These are phyloP conservation scores for Mycena capillaripes DNA, from an alignment of 768 basidiomycete species.

Conservation along the genomic window DNA sequence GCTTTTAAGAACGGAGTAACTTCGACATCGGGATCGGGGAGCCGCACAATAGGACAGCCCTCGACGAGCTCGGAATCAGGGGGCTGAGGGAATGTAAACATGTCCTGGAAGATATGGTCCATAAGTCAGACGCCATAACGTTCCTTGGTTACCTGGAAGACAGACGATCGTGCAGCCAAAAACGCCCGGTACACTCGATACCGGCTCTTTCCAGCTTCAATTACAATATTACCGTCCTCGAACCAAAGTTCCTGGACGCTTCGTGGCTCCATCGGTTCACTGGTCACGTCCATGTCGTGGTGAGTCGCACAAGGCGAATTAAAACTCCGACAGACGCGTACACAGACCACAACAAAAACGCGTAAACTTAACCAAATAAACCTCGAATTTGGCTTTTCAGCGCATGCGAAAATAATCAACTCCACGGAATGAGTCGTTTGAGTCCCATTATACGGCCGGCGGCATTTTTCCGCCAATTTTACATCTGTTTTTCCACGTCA, in stretches of 20 bases:
- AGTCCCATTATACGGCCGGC: no score
- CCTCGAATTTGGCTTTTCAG: no score
- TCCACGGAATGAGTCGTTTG: no score
- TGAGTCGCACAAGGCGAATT: background rate
- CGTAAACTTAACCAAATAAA: background rate
- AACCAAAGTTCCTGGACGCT: background rate
- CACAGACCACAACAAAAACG: background rate
- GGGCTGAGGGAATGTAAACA: background rate
- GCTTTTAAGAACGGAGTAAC: background rate
- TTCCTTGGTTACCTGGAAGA: background rate
- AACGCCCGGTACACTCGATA: constrained; percentile 5
- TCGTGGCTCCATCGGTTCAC: background rate
- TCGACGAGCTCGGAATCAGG: background rate
- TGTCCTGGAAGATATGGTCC: background rate
- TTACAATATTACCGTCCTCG: background rate
- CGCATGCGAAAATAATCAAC: no score
- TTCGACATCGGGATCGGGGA: background rate
- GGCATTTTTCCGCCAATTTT: no score
- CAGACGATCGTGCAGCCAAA: background rate
- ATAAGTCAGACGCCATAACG: background rate
- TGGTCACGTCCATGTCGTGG: background rate
- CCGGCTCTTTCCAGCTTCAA: constrained; percentile 1
- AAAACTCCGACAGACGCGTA: constrained; percentile 10
- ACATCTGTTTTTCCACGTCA: no score
- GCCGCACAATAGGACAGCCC: background rate